Percentiles rank a stretch among this genome's conserved stretches.
phyloP scores from a whole-genome alignment of 2,329 filamentous ascomycete species.

The Teratosphaeriaceae sp. region DNA sequence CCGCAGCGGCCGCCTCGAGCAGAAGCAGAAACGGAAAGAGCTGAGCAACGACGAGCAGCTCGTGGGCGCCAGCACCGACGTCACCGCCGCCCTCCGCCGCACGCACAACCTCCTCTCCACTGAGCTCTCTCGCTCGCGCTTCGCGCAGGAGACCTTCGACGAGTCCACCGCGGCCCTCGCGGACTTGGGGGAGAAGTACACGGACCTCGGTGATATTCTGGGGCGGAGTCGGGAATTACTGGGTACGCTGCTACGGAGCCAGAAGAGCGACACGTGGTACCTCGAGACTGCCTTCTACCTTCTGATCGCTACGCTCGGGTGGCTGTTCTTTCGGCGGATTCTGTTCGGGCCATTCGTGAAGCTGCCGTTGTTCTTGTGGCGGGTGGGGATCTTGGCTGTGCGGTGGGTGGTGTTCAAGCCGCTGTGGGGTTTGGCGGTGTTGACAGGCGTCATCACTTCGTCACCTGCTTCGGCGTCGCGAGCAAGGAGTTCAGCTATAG shows the following conservation, averaged over 20 bases:
- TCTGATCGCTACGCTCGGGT: slow-evolving; percentile 66
- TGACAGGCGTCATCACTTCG: slow-evolving; percentile 41
- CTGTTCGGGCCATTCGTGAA: slow-evolving; percentile 85
- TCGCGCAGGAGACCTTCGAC: slow-evolving; percentile 80
- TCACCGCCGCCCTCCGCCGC: slow-evolving; percentile 74
- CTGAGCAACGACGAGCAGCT: slow-evolving; percentile 65
- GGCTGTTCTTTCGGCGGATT: slow-evolving; percentile 78
- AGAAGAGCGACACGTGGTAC: slow-evolving; percentile 98
- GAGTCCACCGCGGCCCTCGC: slow-evolving; percentile 78
- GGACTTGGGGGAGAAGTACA: slow-evolving; percentile 75
- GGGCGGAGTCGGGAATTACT: slow-evolving; percentile 68
- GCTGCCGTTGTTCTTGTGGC: slow-evolving; percentile 50
- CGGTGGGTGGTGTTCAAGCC: slow-evolving; percentile 25
- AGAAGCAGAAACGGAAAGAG: slow-evolving; percentile 44
- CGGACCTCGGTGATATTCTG: slow-evolving; percentile 69
- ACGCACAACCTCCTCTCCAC: slow-evolving; percentile 81
- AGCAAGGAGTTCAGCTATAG: no score
- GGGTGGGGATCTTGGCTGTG: slow-evolving; percentile 14
- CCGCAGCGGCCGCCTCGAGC: slow-evolving; percentile 18
- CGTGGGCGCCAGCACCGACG: slow-evolving; percentile 69
- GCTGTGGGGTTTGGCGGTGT: slow-evolving; percentile 45
- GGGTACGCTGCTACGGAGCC: slow-evolving; percentile 70
- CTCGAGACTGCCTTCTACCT: slow-evolving; percentile 84
- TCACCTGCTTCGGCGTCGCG: no score
- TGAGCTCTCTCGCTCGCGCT: slow-evolving; percentile 79